Base-by-base conservation (phyloP, 2,329 filamentous ascomycete genomes). In the Colletotrichum noveboracense region DNA sequence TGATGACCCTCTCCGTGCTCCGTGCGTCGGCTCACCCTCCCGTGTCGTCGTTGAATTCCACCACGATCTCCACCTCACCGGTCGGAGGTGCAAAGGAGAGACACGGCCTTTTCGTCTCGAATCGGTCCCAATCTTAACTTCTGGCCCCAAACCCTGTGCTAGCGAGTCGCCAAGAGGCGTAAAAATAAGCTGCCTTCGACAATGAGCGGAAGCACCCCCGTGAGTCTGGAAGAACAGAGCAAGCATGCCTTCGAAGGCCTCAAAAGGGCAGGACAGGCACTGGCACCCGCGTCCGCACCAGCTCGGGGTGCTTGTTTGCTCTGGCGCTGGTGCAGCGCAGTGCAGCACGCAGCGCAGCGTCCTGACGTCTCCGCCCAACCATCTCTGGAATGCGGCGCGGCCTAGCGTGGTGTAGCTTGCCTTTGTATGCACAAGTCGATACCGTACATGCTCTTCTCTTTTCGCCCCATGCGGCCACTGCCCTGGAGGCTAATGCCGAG, bases 401-500 rank as follows among this genome's bases (percentile, higher is more conserved):
- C 58, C 34, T 62, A 60, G 28, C 26, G 67, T 70, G 56, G 56
- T 62, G 67, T 70, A 70, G 67, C 67, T 52, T 52, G 67, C 28
- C 70, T 60, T 69, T 73, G 56, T 21, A 75, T 75, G 70, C 70
- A 65, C 74, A 66, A 69, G 48, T 62, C 24, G 73, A 72, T 75
- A 72, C 70, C 43, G 70, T 68, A 71, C 32, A 62, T 32, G 14
- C 14, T 38, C 9, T 67, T 64, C 34, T 36, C 36, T 65, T 74
- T 73, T 66, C 60, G 70, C 70, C 74, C 74, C 74, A 76, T 76
- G 58, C 74, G 64, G 56, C 70, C 70, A 65, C 30, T 66, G 70
- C 74, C 56, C 34, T 74, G 48, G 70, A 76, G 74, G 74, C 74
- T 76, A 74, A 76, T 76, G 74, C 74, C 74, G 70, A 76, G 74